Conservation (phyloP, 805 yeast species). For the Lipomyces kockii region DNA sequence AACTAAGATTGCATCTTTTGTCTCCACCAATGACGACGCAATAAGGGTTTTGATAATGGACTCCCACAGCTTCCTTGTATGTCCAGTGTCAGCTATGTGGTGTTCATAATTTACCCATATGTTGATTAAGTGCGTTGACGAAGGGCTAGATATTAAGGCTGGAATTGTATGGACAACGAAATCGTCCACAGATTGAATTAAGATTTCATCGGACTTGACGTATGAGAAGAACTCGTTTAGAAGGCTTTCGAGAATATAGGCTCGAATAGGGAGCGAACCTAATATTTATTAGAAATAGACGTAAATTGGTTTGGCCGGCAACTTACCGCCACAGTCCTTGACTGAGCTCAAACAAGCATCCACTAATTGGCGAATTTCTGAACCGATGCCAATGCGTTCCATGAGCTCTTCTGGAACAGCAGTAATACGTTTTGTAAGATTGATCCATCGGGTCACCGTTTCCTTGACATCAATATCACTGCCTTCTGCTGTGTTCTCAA, state of each 20-base stretch:
- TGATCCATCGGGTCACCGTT: slow-evolving; percentile 14
- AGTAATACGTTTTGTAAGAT: slow-evolving; percentile 9
- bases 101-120: slow-evolving; percentile 23
- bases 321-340: slow-evolving; percentile 6
- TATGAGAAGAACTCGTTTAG: slow-evolving; percentile 17
- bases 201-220: background rate
- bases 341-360: background rate
- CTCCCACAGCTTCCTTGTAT: slow-evolving; percentile 5
- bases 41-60: slow-evolving; percentile 8
- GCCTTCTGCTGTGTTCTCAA: background rate
- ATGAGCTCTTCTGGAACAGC: slow-evolving; percentile 19
- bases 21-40: slow-evolving; percentile 14
- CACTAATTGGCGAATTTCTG: slow-evolving; percentile 10
- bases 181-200: slow-evolving; percentile 8
- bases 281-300: background rate
- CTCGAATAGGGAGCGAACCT: background rate
- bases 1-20: slow-evolving; percentile 13
- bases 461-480: background rate
- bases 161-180: slow-evolving; percentile 20
- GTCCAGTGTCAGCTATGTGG: background rate
- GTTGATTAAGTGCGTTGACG: slow-evolving; percentile 17
- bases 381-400: slow-evolving; percentile 6
- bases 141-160: slow-evolving; percentile 11
- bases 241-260: slow-evolving; percentile 10
- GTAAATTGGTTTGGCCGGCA: background rate